Percentiles rank a stretch among this genome's conserved stretches.
These are phyloP conservation scores for Pisolithus marmoratus DNA, from an alignment of 768 basidiomycete genomes.

Conservation along the genomic window DNA sequence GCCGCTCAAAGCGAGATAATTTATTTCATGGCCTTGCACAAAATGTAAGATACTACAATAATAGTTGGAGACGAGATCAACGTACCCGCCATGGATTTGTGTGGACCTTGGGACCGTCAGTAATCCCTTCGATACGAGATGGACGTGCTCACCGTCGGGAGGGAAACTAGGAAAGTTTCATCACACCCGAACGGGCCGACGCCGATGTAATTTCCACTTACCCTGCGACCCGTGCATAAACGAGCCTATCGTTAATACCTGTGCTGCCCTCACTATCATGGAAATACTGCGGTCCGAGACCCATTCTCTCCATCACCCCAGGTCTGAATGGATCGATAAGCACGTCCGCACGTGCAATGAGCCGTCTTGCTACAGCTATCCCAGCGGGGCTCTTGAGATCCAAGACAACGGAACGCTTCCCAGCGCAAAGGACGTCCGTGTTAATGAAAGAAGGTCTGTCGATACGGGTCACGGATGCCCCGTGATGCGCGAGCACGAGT, in stretches of 20 bases:
- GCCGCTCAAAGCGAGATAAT: constrained; percentile 78
- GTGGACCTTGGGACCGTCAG: constrained; percentile 42
- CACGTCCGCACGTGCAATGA: constrained; percentile 67
- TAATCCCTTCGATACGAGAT: constrained; percentile 1
- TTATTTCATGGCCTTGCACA: constrained; percentile 69
- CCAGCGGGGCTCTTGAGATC: constrained; percentile 62
- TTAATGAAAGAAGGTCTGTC: constrained; percentile 51
- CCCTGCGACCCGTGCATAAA: constrained; percentile 77
- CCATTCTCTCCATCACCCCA: constrained; percentile 74
- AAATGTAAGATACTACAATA: not conserved
- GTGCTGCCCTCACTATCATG: constrained; percentile 38
- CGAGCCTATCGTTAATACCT: constrained; percentile 56
- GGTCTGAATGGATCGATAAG: constrained; percentile 82
- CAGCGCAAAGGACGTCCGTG: constrained; percentile 54
- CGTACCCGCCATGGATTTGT: constrained; percentile 73
- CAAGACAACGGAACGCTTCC: constrained; percentile 71
- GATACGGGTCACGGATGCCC: constrained; percentile 70
- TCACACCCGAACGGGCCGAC: not conserved
- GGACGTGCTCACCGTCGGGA: constrained; percentile 42
- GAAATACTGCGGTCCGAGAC: constrained; percentile 72
- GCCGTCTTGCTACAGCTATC: constrained; percentile 44
- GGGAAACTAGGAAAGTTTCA: constrained; percentile 43
- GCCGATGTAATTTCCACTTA: constrained; percentile 29
- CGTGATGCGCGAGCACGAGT: constrained; percentile 72
- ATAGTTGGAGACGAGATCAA: constrained; percentile 1